Evolutionary conservation across 768 basidiomycete genomes (phyloP).

Genomic region (Mrakia gelida): DNA sequence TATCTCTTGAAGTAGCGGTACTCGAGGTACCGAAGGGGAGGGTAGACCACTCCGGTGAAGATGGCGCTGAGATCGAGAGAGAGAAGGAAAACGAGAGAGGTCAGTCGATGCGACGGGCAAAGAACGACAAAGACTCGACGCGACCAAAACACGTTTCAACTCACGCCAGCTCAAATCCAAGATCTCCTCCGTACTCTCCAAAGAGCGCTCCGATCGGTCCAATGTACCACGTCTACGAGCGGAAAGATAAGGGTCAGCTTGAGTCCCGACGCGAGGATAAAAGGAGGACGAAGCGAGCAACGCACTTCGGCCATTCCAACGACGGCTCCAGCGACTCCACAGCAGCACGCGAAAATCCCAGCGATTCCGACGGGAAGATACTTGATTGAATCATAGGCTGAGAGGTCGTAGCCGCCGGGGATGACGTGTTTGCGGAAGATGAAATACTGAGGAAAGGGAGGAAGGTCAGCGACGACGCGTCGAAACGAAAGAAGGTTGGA

Average conservation of each 20-base stretch:
- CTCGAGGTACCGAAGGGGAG: constrained; percentile 53
- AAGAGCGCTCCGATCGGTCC: constrained; percentile 52
- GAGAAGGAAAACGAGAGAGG: no score
- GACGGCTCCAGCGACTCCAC: constrained; percentile 53
- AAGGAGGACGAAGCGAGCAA: neutral
- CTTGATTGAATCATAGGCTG: constrained; percentile 51
- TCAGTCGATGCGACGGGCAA: constrained; percentile 41
- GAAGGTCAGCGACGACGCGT: neutral
- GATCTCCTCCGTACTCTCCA: constrained; percentile 52
- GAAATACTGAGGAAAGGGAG: constrained; percentile 42
- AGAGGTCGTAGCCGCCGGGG: constrained; percentile 55
- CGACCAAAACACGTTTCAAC: neutral
- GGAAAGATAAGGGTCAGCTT: neutral
- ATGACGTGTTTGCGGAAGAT: constrained; percentile 49
- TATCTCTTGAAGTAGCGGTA: constrained; percentile 42
- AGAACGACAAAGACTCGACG: neutral
- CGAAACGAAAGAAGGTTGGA: neutral
- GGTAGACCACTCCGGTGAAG: constrained; percentile 52
- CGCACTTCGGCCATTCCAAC: constrained; percentile 51
- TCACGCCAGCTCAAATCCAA: constrained; percentile 54
- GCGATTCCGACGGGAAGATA: constrained; percentile 53
- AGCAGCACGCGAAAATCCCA: constrained; percentile 50
- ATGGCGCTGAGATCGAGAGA: constrained; percentile 39
- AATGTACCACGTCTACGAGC: constrained; percentile 48
- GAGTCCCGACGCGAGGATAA: neutral